Evolutionary conservation across 2,329 filamentous ascomycete species (phyloP), one percentile per base, ranked within the genome.

Genomic region (Trichoderma breve): DNA sequence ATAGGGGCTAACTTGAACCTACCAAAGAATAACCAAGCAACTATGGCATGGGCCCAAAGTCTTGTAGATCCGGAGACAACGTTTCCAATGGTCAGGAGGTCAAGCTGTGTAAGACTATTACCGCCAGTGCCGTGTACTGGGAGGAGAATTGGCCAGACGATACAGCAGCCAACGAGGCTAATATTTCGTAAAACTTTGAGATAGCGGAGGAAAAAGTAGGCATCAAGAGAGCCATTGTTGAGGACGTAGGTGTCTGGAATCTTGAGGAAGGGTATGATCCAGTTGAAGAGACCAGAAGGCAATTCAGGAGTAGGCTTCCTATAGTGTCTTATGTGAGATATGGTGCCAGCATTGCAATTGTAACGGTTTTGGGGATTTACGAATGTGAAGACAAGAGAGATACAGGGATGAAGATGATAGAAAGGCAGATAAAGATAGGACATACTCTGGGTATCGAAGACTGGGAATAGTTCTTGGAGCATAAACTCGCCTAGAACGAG

Each of bases 151-250:
- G 96, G 95, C 91, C 93, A 97, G 21, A 93, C 95, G 72, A 98
- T 91, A 76, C 88, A 84, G 77, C 91, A 93, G 72, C 96, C 96
- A 11, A 95, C 91, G 60, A 98, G 88, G 82, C 92, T 95, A 75
- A 97, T 92, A 73, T 91, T 91, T 78, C 94, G 93, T 74, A 98
- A 83, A 78, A 95, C 78, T 61, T 83, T 83, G 70, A 84, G 77
- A 70, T 82, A 97, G 43, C 95, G 93, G 32, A 98, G 86, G 80
- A 97, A 94, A 66, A 98, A 90, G 81, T 95, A 98, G 36, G 92
- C 93, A 80, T 99, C 95, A 74, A 99, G 88, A 0, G 94, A 97
- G 80, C 95, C 93, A 83, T 97, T 94, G 78, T 96, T 93, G 26
- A 98, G 88, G 30, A 95, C 89, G 78, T 93, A 94, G 53, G 90